A percentile compares a stretch with the other conserved stretches of the same genome.
phyloP scores from a whole-genome alignment of 177 flowering plant genomes.

The Vitis hybrid region DNA sequence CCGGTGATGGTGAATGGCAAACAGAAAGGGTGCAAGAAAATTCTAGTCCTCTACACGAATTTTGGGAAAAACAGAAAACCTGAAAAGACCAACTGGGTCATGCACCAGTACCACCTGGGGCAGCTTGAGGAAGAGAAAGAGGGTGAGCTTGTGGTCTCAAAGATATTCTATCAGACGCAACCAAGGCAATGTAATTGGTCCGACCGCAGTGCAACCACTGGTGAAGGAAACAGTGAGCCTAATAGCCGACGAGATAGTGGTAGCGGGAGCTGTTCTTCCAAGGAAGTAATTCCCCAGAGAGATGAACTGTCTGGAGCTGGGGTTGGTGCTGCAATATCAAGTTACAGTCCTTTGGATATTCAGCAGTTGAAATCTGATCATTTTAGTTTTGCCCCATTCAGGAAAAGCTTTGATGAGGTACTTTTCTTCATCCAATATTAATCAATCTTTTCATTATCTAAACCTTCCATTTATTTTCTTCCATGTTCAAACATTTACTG shows the following conservation, averaged over 20 bases:
- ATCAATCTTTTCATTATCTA: background rate
- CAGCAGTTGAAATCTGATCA: constrained; percentile 68
- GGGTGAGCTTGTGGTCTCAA: constrained; percentile 93
- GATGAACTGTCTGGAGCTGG: constrained; percentile 36
- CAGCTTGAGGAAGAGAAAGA: constrained; percentile 86
- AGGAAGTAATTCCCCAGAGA: constrained; percentile 33
- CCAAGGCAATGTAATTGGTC: constrained; percentile 88
- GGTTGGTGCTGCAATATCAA: constrained; percentile 37
- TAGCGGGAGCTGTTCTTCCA: constrained; percentile 59
- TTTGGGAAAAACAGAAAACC: constrained; percentile 87
- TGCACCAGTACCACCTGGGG: constrained; percentile 94
- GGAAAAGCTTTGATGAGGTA: constrained; percentile 85
- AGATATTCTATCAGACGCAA: constrained; percentile 90
- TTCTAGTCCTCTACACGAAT: constrained; percentile 83
- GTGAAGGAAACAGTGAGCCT: constrained; percentile 41
- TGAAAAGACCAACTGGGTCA: constrained; percentile 93
- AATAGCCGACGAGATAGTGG: constrained; percentile 37
- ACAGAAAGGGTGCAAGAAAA: constrained; percentile 95
- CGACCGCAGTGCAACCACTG: constrained; percentile 33
- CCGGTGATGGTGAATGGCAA: constrained; percentile 86
- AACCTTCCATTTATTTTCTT: too few relatives aligned
- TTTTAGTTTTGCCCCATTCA: constrained; percentile 61
- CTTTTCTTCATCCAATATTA: background rate
- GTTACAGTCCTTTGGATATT: constrained; percentile 48
- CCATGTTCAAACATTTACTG: too few relatives aligned